Evolutionary conservation across 352 stramenopile genomes (phyloP).

Genomic region (Globisporangium emineosum): DNA sequence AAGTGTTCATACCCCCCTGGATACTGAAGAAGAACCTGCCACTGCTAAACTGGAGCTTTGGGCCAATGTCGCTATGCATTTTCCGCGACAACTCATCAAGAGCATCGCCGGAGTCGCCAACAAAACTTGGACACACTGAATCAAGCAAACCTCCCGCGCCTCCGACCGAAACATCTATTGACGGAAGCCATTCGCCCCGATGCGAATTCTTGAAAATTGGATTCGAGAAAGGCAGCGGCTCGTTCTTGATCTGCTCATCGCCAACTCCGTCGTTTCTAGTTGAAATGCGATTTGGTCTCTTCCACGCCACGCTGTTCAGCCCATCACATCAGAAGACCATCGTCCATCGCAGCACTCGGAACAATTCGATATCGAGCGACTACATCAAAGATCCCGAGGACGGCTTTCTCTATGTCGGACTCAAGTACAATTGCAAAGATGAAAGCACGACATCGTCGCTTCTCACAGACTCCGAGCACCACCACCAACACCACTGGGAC

Average conservation of each 20-base stretch:
- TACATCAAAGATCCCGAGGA: slow-evolving; percentile 65
- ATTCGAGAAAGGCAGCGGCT: slow-evolving; percentile 45
- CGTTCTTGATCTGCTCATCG: slow-evolving; percentile 31
- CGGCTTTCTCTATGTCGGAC: slow-evolving; percentile 66
- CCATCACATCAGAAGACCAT: slow-evolving; percentile 12
- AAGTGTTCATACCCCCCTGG: slow-evolving; percentile 33
- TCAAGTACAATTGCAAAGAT: slow-evolving; percentile 53
- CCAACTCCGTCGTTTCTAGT: slow-evolving; percentile 41
- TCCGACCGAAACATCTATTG: neutral
- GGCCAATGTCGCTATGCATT: slow-evolving; percentile 37
- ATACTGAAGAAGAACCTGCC: slow-evolving; percentile 29
- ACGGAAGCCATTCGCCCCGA: neutral
- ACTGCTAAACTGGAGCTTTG: slow-evolving; percentile 59
- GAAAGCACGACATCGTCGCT: slow-evolving; percentile 1
- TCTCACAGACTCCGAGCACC: slow-evolving; percentile 11
- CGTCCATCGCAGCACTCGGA: slow-evolving; percentile 14
- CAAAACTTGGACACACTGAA: neutral
- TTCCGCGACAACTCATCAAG: slow-evolving; percentile 24
- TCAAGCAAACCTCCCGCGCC: neutral
- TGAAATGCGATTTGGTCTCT: slow-evolving; percentile 52
- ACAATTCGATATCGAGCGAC: slow-evolving; percentile 55
- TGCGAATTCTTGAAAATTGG: slow-evolving; percentile 35
- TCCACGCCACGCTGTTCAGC: slow-evolving; percentile 39
- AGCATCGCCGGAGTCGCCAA: neutral
- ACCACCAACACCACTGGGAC: slow-evolving; percentile 26